These are phyloP conservation scores for Fallopia convolvulus DNA, from an alignment of 148 eudicot genomes.

Conservation along the genomic window DNA sequence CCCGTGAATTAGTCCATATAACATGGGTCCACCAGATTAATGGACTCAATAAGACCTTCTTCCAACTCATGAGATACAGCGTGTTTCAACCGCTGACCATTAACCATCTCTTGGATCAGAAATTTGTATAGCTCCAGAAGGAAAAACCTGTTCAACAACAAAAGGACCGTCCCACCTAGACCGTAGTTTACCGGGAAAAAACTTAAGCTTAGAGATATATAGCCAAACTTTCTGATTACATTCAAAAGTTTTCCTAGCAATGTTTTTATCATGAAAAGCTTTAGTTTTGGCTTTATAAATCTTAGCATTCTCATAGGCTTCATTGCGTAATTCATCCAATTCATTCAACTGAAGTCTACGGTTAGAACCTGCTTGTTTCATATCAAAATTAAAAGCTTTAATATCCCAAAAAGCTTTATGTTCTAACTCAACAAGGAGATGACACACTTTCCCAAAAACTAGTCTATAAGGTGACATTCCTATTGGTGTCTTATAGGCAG, in stretches of 20 bases:
- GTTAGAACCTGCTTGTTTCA: background rate
- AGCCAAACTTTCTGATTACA: too few relatives aligned
- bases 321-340: slow-evolving; percentile 5
- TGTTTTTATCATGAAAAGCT: background rate
- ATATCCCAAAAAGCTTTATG: slow-evolving; percentile 7
- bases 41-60: too few relatives aligned
- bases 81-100: background rate
- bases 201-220: too few relatives aligned
- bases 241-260: too few relatives aligned
- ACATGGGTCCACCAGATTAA: too few relatives aligned
- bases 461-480: slow-evolving; percentile 13
- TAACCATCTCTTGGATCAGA: background rate
- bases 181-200: too few relatives aligned
- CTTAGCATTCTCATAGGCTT: slow-evolving; percentile 8
- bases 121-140: too few relatives aligned
- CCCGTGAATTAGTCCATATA: background rate
- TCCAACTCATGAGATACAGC: too few relatives aligned
- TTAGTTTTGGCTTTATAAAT: background rate
- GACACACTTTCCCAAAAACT: slow-evolving; percentile 15
- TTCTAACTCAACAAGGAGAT: slow-evolving; percentile 2
- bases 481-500: background rate
- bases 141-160: too few relatives aligned
- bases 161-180: too few relatives aligned
- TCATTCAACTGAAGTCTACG: background rate
- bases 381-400: background rate